A percentile compares a stretch with the other conserved stretches of the same genome.
Conservation (phyloP, 2,329 filamentous ascomycete species). For the Cladosporium colombiae region DNA sequence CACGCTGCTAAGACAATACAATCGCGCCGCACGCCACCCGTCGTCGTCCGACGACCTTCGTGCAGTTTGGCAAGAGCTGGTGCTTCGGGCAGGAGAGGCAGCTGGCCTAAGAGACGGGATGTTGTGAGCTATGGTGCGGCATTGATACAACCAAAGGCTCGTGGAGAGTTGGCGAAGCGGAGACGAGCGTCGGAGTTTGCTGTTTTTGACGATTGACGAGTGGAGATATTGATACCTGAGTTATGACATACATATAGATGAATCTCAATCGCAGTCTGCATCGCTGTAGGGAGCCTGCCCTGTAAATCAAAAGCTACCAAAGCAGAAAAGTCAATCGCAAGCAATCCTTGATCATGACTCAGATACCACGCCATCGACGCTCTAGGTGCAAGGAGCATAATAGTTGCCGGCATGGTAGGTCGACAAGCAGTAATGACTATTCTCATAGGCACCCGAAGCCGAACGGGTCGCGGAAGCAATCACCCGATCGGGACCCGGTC, state of each 20-base stretch:
- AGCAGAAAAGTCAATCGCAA: too few species aligned
- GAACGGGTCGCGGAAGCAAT: too few species aligned
- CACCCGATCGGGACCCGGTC: too few species aligned
- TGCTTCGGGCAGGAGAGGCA: not conserved
- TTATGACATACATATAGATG: not conserved
- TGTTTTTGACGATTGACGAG: constrained; percentile 17
- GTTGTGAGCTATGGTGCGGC: constrained; percentile 5
- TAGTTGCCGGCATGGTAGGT: too few species aligned
- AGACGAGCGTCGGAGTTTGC: constrained; percentile 17
- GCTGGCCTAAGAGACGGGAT: constrained; percentile 18
- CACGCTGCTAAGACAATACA: constrained; percentile 7
- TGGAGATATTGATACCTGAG: not conserved
- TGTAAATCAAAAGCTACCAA: too few species aligned
- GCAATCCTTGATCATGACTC: too few species aligned
- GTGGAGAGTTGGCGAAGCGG: not conserved
- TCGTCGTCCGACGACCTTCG: not conserved
- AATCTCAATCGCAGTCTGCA: not conserved
- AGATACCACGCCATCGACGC: too few species aligned
- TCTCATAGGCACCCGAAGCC: too few species aligned
- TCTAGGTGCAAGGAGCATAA: too few species aligned
- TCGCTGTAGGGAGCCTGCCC: too few species aligned
- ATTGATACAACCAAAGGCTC: not conserved
- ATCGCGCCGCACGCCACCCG: not conserved
- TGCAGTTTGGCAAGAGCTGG: not conserved
- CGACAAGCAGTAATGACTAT: too few species aligned